Conservation (phyloP, 2,329 filamentous ascomycete genomes). For the Colletotrichum somersetense region DNA sequence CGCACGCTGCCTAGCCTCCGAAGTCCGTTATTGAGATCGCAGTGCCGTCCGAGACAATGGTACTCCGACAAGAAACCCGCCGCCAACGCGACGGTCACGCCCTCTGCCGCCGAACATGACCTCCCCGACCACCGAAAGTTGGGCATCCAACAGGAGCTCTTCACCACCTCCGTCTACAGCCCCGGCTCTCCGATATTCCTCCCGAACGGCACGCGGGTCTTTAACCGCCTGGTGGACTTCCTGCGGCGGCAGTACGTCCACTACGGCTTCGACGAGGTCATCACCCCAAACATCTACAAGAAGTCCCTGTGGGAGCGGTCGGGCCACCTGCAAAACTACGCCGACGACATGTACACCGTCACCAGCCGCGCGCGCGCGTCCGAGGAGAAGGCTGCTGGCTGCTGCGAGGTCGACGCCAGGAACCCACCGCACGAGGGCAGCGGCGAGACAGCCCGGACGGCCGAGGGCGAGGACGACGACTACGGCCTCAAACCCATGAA, state of each 20-base stretch:
- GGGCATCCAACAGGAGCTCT: constrained; percentile 78
- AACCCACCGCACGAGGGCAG: constrained; percentile 39
- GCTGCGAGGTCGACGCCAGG: constrained; percentile 50
- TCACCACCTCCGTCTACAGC: constrained; percentile 82
- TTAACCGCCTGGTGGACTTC: constrained; percentile 86
- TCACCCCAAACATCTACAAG: constrained; percentile 93
- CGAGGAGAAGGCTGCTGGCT: constrained; percentile 41
- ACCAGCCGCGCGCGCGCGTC: constrained; percentile 59
- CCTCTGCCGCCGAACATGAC: constrained; percentile 28
- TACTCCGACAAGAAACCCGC: constrained; percentile 35
- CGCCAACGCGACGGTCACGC: neutral
- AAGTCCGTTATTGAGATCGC: constrained; percentile 2
- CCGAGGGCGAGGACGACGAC: constrained; percentile 72
- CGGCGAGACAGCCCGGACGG: constrained; percentile 34
- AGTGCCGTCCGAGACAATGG: constrained; percentile 14
- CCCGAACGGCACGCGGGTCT: constrained; percentile 83
- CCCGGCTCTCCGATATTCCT: constrained; percentile 89
- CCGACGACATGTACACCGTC: constrained; percentile 92
- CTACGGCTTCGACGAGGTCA: constrained; percentile 89
- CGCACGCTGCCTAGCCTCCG: constrained; percentile 26
- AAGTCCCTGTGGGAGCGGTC: constrained; percentile 88
- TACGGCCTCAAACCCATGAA: constrained; percentile 95
- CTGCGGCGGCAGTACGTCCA: constrained; percentile 85
- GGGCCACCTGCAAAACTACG: constrained; percentile 90
- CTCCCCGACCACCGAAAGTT: constrained; percentile 71